Evolutionary conservation across 495 filamentous ascomycete genomes (phyloP).

Genomic region (Penicillium malachiteum): DNA sequence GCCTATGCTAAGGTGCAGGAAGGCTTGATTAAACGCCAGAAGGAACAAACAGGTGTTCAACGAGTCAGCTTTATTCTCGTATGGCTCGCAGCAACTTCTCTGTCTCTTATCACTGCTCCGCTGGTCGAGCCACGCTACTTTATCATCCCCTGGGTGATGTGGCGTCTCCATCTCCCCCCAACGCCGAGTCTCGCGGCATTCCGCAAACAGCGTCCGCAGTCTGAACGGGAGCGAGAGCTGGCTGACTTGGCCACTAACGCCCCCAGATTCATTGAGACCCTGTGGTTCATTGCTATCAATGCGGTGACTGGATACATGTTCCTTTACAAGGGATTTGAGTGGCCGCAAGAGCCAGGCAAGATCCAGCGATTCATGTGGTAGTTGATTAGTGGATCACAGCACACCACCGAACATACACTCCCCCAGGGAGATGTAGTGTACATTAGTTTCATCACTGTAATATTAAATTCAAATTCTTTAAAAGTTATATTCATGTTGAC

Average conservation of each 20-base stretch:
- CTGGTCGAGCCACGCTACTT: slow-evolving; percentile 94
- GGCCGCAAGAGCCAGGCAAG: slow-evolving; percentile 74
- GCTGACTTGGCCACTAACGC: slow-evolving; percentile 33
- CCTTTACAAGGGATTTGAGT: slow-evolving; percentile 73
- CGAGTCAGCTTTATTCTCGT: slow-evolving; percentile 60
- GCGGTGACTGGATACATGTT: slow-evolving; percentile 76
- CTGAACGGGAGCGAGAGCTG: slow-evolving; percentile 27
- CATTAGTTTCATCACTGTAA: slow-evolving; percentile 12
- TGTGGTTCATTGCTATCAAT: slow-evolving; percentile 76
- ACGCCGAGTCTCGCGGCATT: slow-evolving; percentile 35
- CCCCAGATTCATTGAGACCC: slow-evolving; percentile 66
- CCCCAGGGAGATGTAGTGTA: slow-evolving; percentile 5
- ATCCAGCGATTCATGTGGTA: slow-evolving; percentile 95
- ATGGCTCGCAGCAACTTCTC: slow-evolving; percentile 67
- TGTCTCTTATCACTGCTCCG: slow-evolving; percentile 82
- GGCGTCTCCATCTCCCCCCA: slow-evolving; percentile 74
- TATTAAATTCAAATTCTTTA: not conserved
- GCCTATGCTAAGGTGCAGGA: slow-evolving; percentile 34
- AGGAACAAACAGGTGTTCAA: slow-evolving; percentile 29
- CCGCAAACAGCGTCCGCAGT: slow-evolving; percentile 17
- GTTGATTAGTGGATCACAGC: slow-evolving; percentile 4
- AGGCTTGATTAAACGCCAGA: slow-evolving; percentile 35
- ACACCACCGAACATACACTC: not conserved
- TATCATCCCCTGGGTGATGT: slow-evolving; percentile 92
- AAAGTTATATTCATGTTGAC: not conserved